Evolutionary conservation across 225 moss, liverwort and hornwort genomes (phyloP), one percentile per base, ranked within the genome.

Genomic region (Ulota crispa): DNA sequence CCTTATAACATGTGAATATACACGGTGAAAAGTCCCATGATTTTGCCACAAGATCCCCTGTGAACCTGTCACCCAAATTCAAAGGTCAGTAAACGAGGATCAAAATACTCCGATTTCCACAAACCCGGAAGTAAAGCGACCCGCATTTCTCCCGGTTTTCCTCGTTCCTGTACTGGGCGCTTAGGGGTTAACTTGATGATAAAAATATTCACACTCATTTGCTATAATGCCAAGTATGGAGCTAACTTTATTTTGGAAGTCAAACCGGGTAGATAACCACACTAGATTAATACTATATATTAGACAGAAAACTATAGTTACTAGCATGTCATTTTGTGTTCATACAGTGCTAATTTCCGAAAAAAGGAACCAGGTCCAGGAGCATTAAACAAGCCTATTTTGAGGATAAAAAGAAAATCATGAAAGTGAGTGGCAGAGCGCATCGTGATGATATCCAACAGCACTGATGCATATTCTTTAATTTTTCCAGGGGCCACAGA

Each of bases 211-310:
- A 50, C 50, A 50, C 5, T 50, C 50, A 50, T 18, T 50, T 50
- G 5, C 50, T 50, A 7, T 37, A 39, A 39, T 39, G 39, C 32
- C 32, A 31, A 32, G 64, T 43, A 64, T 23, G 60, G 43, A 30
- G 62, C 30, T 45, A 28, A 61, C 75, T 63, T 76, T 63, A 32
- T 76, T 76, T 64, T 30, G 31, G 63, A 64, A 76, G 31, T 21
- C 76, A 76, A 63, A 9, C 23, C 45, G 30, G 47, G 76, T 32
- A 63, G 76, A 18, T 6, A 41, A 16, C 50, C 18, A 50, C 50
- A 50, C 16, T 50, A 50, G 50, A 39, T 3, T n/a, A n/a, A n/a
- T 34, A 34, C 34, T 34, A 3, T 4, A 16, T 50, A n/a, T n/a
- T n/a, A 50, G 50, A n/a, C 45, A 76, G 64, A 15, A 47, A 42